Conservation (phyloP, 2,329 filamentous ascomycete species). For the Chrysosphaeria jannelii region DNA sequence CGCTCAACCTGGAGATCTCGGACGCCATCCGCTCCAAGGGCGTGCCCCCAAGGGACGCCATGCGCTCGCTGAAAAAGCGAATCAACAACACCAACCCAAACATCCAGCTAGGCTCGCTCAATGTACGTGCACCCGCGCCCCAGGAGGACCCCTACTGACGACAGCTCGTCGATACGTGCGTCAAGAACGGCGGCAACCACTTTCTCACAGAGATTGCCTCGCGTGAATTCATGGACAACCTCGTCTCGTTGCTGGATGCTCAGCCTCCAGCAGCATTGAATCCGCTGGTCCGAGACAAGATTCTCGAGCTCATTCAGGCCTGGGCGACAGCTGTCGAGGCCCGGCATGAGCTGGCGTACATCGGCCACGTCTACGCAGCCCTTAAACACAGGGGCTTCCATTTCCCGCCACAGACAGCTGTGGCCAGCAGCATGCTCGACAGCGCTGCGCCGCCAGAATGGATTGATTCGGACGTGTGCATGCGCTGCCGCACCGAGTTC, state of each 20-base stretch:
- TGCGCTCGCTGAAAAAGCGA: slow-evolving; percentile 80
- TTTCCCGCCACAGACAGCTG: slow-evolving; percentile 63
- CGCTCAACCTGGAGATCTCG: slow-evolving; percentile 91
- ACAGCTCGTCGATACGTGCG: slow-evolving; percentile 82
- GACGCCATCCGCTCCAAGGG: slow-evolving; percentile 94
- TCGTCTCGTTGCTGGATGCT: slow-evolving; percentile 66
- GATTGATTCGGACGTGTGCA: slow-evolving; percentile 93
- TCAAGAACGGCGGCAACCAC: slow-evolving; percentile 91
- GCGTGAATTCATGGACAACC: slow-evolving; percentile 92
- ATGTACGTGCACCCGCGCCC: slow-evolving; percentile 28
- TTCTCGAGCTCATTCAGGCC: slow-evolving; percentile 72
- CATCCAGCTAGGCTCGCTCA: slow-evolving; percentile 77
- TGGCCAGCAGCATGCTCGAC: slow-evolving; percentile 93
- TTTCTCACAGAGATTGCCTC: slow-evolving; percentile 90
- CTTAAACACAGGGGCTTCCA: slow-evolving; percentile 63
- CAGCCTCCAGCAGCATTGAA: slow-evolving; percentile 48
- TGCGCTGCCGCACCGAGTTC: slow-evolving; percentile 85
- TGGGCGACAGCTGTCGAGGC: slow-evolving; percentile 81
- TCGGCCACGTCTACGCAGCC: slow-evolving; percentile 59
- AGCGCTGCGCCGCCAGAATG: slow-evolving; percentile 94
- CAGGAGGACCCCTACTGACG: neutral
- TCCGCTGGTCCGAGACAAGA: slow-evolving; percentile 61
- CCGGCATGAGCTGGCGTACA: slow-evolving; percentile 54
- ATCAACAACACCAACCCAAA: slow-evolving; percentile 97
- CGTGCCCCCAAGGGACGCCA: slow-evolving; percentile 88